phyloP scores from a whole-genome alignment of 176 grass and related monocot species.

The Metroxylon sagu region DNA sequence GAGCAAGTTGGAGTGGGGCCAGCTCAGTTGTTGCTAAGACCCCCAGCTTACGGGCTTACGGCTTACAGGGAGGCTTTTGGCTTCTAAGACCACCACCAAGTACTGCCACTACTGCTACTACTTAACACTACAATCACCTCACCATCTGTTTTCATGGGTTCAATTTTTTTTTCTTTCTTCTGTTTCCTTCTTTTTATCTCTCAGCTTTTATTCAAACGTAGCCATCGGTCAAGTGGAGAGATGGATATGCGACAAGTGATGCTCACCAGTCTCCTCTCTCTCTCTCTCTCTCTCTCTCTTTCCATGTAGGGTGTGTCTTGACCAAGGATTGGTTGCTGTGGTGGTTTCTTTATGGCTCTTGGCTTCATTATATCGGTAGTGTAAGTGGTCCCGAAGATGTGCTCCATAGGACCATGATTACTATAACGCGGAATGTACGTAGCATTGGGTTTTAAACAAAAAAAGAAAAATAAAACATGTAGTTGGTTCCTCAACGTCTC shows the following conservation, averaged over 20 bases:
- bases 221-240: conserved; percentile 40
- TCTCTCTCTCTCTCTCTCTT: conserved; percentile 10
- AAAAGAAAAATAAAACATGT: too few species aligned
- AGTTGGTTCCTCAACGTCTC: too few species aligned
- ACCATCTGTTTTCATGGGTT: conserved; percentile 21
- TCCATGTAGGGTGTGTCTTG: neutral
- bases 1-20: too few species aligned
- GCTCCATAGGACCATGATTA: conserved; percentile 9
- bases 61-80: too few species aligned
- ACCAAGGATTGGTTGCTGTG: conserved; percentile 15
- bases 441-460: conserved; percentile 1
- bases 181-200: conserved; percentile 16
- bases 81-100: too few species aligned
- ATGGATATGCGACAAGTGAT: conserved; percentile 25
- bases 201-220: conserved; percentile 42
- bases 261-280: conserved; percentile 26
- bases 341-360: conserved; percentile 32
- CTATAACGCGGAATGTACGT: conserved; percentile 6
- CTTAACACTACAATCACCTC: too few species aligned
- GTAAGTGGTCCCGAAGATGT: conserved; percentile 29
- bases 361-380: conserved; percentile 44
- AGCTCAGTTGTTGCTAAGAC: too few species aligned
- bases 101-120: too few species aligned
- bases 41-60: too few species aligned
- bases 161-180: conserved; percentile 2